These are phyloP conservation scores for Edhazardia aedis DNA, from an alignment of 371 early-diverging fungal species.

Conservation along the genomic window DNA sequence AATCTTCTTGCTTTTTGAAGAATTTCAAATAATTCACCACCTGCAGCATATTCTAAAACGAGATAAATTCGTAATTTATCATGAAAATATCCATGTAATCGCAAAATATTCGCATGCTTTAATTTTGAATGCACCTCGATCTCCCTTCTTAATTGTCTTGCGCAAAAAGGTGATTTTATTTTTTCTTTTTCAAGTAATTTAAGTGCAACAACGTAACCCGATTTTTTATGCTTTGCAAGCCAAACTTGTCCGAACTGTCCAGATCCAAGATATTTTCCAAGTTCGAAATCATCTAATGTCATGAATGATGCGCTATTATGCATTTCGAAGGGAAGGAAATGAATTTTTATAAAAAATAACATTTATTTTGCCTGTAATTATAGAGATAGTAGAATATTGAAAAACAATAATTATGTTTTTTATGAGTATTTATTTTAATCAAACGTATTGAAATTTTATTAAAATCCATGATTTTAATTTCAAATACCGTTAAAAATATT, in stretches of 20 bases:
- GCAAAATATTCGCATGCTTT: slow-evolving; percentile 67
- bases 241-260: slow-evolving; percentile 93
- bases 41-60: slow-evolving; percentile 76
- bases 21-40: slow-evolving; percentile 69
- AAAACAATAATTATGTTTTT: too few species aligned
- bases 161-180: slow-evolving; percentile 53
- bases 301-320: too few species aligned
- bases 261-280: slow-evolving; percentile 67
- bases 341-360: too few species aligned
- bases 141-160: slow-evolving; percentile 69
- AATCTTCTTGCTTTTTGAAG: slow-evolving; percentile 53
- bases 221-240: slow-evolving; percentile 63
- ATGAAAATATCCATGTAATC: slow-evolving; percentile 85
- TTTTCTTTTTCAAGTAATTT: slow-evolving; percentile 70
- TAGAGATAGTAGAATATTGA: too few species aligned
- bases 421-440: too few species aligned
- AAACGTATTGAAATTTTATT: too few species aligned
- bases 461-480: too few species aligned
- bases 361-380: too few species aligned
- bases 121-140: slow-evolving; percentile 83
- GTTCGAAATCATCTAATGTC: slow-evolving; percentile 75
- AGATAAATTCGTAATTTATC: slow-evolving; percentile 67
- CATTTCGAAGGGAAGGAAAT: too few species aligned
- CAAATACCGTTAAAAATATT: too few species aligned
- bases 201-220: slow-evolving; percentile 64